phyloP scores from a whole-genome alignment of 306 rosid genomes.

The Sophora flavescens region DNA sequence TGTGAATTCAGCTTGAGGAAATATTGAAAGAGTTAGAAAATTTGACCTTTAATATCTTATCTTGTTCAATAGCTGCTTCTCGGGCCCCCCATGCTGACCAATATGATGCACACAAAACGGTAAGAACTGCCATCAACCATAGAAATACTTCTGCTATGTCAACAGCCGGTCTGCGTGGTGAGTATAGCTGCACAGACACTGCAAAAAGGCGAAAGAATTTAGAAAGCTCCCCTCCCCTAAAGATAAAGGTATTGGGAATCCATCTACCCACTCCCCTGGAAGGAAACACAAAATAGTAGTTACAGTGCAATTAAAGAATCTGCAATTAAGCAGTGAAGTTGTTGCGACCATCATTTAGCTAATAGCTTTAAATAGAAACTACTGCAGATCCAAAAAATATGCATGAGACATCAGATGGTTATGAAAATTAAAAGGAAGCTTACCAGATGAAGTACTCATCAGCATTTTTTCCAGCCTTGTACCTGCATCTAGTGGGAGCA shows the following conservation, averaged over 20 bases:
- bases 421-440: conserved; percentile 33
- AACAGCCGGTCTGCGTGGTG: conserved; percentile 81
- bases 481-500: conserved; percentile 95
- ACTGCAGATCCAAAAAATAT: conserved; percentile 30
- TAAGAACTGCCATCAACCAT: conserved; percentile 95
- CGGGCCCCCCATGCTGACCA: conserved; percentile 96
- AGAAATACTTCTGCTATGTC: conserved; percentile 95
- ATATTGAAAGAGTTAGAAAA: conserved; percentile 33
- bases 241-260: conserved; percentile 1
- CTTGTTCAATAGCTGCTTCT: conserved; percentile 79
- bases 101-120: conserved; percentile 90
- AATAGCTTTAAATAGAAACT: conserved; percentile 9
- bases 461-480: conserved; percentile 77
- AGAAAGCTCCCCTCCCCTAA: conserved; percentile 26
- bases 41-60: conserved; percentile 74
- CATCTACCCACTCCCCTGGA: not conserved
- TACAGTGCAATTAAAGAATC: conserved; percentile 9
- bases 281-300: not conserved
- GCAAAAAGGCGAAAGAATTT: conserved; percentile 42
- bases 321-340: not conserved
- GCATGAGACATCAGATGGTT: conserved; percentile 8
- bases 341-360: not conserved
- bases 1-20: conserved; percentile 14
- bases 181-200: conserved; percentile 95
- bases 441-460: conserved; percentile 66